These are phyloP conservation scores for Cochlearia excelsa DNA, from an alignment of 345 rosid species.

Conservation along the genomic window DNA sequence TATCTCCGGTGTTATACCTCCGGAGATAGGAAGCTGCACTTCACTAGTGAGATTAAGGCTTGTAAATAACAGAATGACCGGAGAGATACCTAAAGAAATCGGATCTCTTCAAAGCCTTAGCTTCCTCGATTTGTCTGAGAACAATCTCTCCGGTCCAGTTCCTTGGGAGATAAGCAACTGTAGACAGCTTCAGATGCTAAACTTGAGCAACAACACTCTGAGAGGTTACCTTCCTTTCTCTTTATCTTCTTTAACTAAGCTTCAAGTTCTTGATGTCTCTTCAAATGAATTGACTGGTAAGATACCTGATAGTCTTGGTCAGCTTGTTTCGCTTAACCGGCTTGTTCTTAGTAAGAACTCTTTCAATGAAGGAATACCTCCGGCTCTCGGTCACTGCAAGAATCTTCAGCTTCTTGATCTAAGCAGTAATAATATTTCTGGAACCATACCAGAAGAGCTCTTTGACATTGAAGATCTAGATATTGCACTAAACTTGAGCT, in stretches of 20 bases:
- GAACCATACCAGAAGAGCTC: constrained; percentile 51
- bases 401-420: constrained; percentile 73
- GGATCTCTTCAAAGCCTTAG: constrained; percentile 56
- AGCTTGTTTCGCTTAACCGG: constrained; percentile 54
- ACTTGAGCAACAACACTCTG: constrained; percentile 79
- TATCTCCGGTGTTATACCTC: constrained; percentile 67
- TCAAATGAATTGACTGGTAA: constrained; percentile 47
- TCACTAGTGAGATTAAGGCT: constrained; percentile 64
- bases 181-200: constrained; percentile 60
- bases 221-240: constrained; percentile 62
- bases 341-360: constrained; percentile 50
- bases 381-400: constrained; percentile 53
- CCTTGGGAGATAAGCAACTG: constrained; percentile 76
- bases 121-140: constrained; percentile 70
- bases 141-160: constrained; percentile 57
- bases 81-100: constrained; percentile 64
- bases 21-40: constrained; percentile 62
- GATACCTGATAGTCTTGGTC: constrained; percentile 54
- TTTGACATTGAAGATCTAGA: constrained; percentile 62
- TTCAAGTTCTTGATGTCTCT: constrained; percentile 67
- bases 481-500: constrained; percentile 68
- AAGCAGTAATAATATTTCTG: constrained; percentile 57
- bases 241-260: constrained; percentile 54
- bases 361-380: constrained; percentile 51
- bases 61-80: constrained; percentile 52